A percentile compares a stretch with the other conserved stretches of the same genome.
Evolutionary conservation across 176 grass and related monocot genomes (phyloP).

Genomic region (Cenchrus americanus): DNA sequence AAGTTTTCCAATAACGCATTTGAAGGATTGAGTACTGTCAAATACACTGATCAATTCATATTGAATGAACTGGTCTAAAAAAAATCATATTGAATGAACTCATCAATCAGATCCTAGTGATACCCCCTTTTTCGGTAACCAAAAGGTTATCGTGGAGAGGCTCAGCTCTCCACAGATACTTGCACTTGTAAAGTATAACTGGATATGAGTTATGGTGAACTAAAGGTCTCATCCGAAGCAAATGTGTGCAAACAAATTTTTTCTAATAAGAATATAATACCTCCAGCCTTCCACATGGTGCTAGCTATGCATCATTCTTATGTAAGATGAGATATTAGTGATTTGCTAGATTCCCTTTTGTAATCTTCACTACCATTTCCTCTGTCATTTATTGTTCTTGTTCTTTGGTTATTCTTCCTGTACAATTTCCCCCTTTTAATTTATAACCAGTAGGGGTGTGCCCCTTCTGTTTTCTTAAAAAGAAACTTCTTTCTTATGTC

Average conservation of each 20-base stretch:
- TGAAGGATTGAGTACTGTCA: neutral
- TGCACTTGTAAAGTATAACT: constrained; percentile 24
- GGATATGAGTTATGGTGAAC: neutral
- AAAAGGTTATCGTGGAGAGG: neutral
- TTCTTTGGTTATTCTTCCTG: too few relatives aligned
- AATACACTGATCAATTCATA: neutral
- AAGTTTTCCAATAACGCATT: neutral
- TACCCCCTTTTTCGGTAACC: neutral
- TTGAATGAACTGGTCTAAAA: neutral
- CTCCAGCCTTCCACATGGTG: neutral
- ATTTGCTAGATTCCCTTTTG: too few relatives aligned
- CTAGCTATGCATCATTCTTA: too few relatives aligned
- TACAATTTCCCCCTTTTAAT: too few relatives aligned
- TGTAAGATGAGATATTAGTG: too few relatives aligned
- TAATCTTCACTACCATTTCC: too few relatives aligned
- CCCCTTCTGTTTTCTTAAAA: too few relatives aligned
- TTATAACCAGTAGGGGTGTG: too few relatives aligned
- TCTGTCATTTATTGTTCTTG: too few relatives aligned
- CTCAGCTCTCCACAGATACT: neutral
- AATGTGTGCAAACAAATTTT: constrained; percentile 6
- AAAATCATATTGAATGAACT: neutral
- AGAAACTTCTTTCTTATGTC: too few relatives aligned
- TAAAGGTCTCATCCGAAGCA: neutral
- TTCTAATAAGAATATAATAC: neutral
- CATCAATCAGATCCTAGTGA: neutral